Percentiles rank a stretch among this genome's conserved stretches.
These are phyloP conservation scores for Corniculantispora saksenae DNA, from an alignment of 2,329 filamentous ascomycete species.

Conservation along the genomic window DNA sequence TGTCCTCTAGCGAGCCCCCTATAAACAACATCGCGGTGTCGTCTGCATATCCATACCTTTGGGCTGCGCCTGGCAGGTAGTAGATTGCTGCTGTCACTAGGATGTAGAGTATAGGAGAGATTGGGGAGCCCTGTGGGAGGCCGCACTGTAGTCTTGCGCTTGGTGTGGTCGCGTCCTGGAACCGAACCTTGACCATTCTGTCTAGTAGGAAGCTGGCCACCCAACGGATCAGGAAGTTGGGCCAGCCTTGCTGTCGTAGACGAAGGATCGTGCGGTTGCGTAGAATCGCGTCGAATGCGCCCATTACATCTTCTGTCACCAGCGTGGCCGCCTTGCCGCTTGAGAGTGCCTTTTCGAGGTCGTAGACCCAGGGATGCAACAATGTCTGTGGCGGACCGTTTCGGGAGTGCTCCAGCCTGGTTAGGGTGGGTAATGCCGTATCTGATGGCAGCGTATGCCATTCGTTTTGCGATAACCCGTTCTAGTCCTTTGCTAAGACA, in stretches of 20 bases:
- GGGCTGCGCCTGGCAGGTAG: background rate
- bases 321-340: slow-evolving; percentile 8
- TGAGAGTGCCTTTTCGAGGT: slow-evolving; percentile 24
- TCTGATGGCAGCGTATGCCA: slow-evolving; percentile 25
- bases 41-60: slow-evolving; percentile 16
- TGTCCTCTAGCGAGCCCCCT: background rate
- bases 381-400: slow-evolving; percentile 24
- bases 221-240: background rate
- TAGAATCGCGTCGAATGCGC: slow-evolving; percentile 17
- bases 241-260: slow-evolving; percentile 13
- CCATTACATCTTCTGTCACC: slow-evolving; percentile 16
- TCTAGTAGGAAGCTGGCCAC: slow-evolving; percentile 6
- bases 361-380: slow-evolving; percentile 23
- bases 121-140: slow-evolving; percentile 16
- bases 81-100: slow-evolving; percentile 16
- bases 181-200: slow-evolving; percentile 2
- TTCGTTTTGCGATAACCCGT: slow-evolving; percentile 25
- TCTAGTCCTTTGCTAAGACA: slow-evolving; percentile 31
- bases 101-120: slow-evolving; percentile 16
- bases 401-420: slow-evolving; percentile 27
- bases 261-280: background rate
- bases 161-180: background rate
- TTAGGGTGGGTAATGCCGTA: slow-evolving; percentile 25
- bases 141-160: background rate
- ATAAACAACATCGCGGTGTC: slow-evolving; percentile 8